Conservation (phyloP, 1,139 yeast genomes). For the Zygosaccharomyces sapae region DNA sequence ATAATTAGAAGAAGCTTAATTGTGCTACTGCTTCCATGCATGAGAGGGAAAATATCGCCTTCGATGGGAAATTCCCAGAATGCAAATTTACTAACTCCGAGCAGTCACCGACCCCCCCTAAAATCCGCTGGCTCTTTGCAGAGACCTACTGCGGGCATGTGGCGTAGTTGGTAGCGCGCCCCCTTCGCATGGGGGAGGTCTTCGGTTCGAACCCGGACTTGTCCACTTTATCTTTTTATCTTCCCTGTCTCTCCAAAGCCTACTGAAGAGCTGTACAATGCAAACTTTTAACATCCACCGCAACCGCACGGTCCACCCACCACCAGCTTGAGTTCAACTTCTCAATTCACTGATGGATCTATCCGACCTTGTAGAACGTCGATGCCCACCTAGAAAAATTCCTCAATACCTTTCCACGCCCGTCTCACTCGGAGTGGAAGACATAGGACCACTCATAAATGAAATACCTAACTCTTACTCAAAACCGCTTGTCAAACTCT, state of each 20-base stretch:
- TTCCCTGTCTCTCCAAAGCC: neutral
- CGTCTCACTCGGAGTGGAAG: neutral
- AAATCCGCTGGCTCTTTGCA: no score
- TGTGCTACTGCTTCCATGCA: no score
- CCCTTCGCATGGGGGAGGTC: conserved; percentile 9
- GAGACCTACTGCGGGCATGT: conserved; percentile 1
- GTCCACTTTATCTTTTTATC: neutral
- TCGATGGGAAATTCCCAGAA: no score
- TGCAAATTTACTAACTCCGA: no score
- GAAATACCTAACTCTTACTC: conserved; percentile 1
- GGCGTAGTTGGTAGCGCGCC: conserved; percentile 9
- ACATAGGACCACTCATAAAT: conserved; percentile 1
- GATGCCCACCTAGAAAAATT: conserved; percentile 5
- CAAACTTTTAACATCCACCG: no score
- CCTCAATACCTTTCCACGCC: conserved; percentile 1
- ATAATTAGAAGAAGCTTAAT: neutral
- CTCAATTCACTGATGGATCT: neutral
- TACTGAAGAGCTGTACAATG: no score
- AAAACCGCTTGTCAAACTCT: conserved; percentile 7
- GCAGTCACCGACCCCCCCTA: no score
- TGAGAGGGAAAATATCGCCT: no score
- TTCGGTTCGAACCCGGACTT: conserved; percentile 8
- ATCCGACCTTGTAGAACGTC: conserved; percentile 6
- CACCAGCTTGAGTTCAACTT: no score
- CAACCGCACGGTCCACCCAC: no score